phyloP scores from a whole-genome alignment of 805 yeast species.

The Yamadazyma sp. region DNA sequence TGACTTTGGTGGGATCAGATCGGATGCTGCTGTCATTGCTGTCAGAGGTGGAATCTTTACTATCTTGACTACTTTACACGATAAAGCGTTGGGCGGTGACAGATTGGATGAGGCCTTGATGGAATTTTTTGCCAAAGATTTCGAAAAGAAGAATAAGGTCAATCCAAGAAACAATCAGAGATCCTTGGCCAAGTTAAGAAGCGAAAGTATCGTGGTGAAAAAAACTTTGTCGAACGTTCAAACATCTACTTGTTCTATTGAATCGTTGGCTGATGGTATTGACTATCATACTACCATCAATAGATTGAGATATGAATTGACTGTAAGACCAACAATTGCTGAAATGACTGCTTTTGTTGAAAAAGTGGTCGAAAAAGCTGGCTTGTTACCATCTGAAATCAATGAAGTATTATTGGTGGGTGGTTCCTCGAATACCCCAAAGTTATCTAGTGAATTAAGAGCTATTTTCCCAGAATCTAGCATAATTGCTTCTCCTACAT shows the following conservation, averaged over 20 bases:
- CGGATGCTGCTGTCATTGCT: conserved; percentile 92
- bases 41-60: conserved; percentile 94
- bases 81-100: conserved; percentile 83
- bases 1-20: conserved; percentile 92
- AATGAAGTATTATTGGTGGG: conserved; percentile 92
- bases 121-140: conserved; percentile 88
- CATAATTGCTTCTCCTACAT: conserved; percentile 70
- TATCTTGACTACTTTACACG: conserved; percentile 80
- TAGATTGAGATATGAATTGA: conserved; percentile 90
- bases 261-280: conserved; percentile 88
- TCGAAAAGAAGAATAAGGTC: conserved; percentile 79
- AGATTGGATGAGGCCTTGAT: conserved; percentile 76
- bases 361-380: conserved; percentile 74
- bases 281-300: conserved; percentile 92
- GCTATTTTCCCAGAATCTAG: conserved; percentile 80
- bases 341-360: conserved; percentile 78
- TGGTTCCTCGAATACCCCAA: conserved; percentile 91
- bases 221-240: conserved; percentile 90
- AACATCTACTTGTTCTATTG: conserved; percentile 88
- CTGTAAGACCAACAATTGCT: conserved; percentile 73
- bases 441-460: conserved; percentile 74
- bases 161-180: conserved; percentile 81
- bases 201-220: conserved; percentile 80
- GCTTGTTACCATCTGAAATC: conserved; percentile 77
- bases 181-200: conserved; percentile 83